Percentiles rank a stretch among this genome's conserved stretches.
Evolutionary conservation across 495 filamentous ascomycete species (phyloP).

Genomic region (Aspergillus wentii): DNA sequence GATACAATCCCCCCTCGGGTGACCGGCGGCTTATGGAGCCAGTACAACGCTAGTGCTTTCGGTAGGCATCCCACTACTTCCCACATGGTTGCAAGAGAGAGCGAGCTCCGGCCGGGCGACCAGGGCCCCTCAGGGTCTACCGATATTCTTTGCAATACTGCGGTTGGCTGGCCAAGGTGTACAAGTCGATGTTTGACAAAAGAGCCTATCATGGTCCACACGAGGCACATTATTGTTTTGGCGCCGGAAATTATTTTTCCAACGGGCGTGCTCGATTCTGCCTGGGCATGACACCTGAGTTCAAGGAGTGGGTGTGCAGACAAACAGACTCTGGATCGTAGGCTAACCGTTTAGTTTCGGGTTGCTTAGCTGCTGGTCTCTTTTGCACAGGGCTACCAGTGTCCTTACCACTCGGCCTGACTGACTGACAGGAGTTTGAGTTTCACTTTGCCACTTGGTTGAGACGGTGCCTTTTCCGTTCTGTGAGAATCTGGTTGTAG

Average conservation of each 20-base stretch:
- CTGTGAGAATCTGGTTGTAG: no score
- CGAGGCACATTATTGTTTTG: no score
- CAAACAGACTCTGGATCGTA: no score
- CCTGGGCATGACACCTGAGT: no score
- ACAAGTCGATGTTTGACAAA: conserved; percentile 13
- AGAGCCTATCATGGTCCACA: no score
- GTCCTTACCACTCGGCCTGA: conserved; percentile 1
- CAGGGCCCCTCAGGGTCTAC: conserved; percentile 19
- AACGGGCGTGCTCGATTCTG: no score
- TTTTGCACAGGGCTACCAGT: conserved; percentile 5
- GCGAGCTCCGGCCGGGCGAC: conserved; percentile 10
- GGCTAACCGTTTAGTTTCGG: no score
- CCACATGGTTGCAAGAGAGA: conserved; percentile 11
- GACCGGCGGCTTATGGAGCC: conserved; percentile 22
- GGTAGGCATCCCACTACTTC: conserved; percentile 21
- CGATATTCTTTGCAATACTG: no score
- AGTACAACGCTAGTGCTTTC: conserved; percentile 18
- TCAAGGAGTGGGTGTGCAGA: no score
- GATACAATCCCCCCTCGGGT: conserved; percentile 16
- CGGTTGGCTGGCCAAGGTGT: conserved; percentile 14
- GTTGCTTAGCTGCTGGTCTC: no score
- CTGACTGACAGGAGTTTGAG: background rate
- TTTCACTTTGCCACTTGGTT: conserved; percentile 12
- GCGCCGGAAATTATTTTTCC: no score
- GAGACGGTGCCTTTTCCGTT: no score